phyloP scores from a whole-genome alignment of 139 green algal species.

The Raphidocelis subcapitata region DNA sequence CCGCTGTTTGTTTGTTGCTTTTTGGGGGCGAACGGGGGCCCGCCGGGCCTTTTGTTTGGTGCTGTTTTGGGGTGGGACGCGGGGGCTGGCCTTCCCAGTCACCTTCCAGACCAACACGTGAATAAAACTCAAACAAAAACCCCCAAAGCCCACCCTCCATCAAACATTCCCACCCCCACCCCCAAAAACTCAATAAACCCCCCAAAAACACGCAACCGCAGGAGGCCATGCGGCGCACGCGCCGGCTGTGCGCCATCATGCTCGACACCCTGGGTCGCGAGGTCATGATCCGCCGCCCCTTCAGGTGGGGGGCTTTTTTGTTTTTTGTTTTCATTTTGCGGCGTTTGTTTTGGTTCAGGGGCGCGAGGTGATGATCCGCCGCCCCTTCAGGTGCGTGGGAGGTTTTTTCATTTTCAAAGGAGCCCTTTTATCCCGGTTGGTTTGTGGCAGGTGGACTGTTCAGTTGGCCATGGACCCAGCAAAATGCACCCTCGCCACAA shows the following conservation, averaged over 20 bases:
- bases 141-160: background rate
- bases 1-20: no score
- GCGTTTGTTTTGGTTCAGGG: no score
- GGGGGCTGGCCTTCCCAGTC: no score
- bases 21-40: no score
- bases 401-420: background rate
- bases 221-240: constrained; percentile 69
- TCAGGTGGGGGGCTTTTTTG: background rate
- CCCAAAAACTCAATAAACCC: constrained; percentile 59
- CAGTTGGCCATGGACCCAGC: no score
- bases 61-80: no score
- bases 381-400: constrained; percentile 13
- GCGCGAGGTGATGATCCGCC: constrained; percentile 7
- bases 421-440: background rate
- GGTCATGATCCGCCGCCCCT: constrained; percentile 32
- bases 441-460: no score
- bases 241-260: constrained; percentile 79
- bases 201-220: constrained; percentile 52
- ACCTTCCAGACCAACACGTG: background rate
- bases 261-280: constrained; percentile 84
- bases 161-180: background rate
- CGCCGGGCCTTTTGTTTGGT: no score
- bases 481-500: no score
- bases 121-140: background rate
- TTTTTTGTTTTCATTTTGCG: background rate